Conservation (phyloP, 2,329 filamentous ascomycete genomes). For the Cylindrodendrum hubeiense region DNA sequence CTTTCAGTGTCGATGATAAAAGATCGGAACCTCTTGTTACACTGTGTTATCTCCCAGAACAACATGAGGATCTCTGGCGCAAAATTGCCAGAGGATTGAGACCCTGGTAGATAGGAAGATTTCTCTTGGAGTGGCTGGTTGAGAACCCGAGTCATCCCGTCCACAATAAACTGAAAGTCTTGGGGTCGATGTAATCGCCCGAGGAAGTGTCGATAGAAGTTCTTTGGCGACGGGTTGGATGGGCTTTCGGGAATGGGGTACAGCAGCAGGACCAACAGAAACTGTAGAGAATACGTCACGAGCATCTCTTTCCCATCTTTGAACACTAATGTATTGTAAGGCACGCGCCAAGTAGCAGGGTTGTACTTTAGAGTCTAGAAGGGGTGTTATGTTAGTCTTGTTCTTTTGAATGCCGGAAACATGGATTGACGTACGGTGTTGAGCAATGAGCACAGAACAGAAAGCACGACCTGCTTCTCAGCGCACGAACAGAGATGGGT, state of each 20-base stretch:
- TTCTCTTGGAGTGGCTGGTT: constrained; percentile 94
- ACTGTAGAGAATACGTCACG: constrained; percentile 91
- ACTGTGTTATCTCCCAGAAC: constrained; percentile 97
- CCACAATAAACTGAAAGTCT: constrained; percentile 97
- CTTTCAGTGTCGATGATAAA: constrained; percentile 97
- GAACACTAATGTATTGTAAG: constrained; percentile 92
- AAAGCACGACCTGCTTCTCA: constrained; percentile 92
- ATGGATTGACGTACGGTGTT: constrained; percentile 78
- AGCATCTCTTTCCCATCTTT: constrained; percentile 91
- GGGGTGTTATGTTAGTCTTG: constrained; percentile 27
- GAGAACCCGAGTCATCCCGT: constrained; percentile 92
- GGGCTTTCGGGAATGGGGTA: constrained; percentile 88
- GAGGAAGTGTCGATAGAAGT: constrained; percentile 93
- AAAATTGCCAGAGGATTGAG: constrained; percentile 84
- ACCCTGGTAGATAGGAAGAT: constrained; percentile 87
- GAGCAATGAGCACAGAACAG: constrained; percentile 89
- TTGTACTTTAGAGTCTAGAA: constrained; percentile 93
- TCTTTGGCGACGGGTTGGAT: constrained; percentile 77
- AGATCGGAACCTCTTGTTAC: constrained; percentile 95
- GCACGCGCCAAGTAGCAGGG: constrained; percentile 91
- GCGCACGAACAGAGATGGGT: constrained; percentile 90
- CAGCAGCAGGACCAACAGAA: constrained; percentile 86
- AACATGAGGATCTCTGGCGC: constrained; percentile 96
- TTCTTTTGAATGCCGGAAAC: too few species aligned
- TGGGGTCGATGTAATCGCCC: constrained; percentile 91